Conservation (phyloP, 1,284 basidiomycete species). For the Fomitopsis palustris region DNA sequence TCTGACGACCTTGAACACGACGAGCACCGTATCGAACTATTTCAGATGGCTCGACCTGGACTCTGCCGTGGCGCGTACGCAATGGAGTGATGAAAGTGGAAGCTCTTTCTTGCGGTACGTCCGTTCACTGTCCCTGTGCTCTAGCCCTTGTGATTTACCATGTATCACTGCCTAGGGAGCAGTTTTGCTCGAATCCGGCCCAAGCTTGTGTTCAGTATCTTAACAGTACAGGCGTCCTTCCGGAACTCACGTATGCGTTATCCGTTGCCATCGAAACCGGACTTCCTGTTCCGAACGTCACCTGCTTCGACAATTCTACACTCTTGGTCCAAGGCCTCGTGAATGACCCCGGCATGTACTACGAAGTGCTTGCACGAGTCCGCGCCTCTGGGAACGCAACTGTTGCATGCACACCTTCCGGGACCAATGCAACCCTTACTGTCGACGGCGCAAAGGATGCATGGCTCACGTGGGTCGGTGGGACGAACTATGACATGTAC, state of each 20-base stretch:
- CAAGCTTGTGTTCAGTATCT: constrained; percentile 58
- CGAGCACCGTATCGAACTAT: constrained; percentile 44
- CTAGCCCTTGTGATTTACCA: background rate
- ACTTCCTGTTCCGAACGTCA: constrained; percentile 54
- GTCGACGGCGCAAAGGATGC: constrained; percentile 44
- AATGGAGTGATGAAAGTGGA: constrained; percentile 50
- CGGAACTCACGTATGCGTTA: constrained; percentile 49
- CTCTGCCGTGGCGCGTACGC: constrained; percentile 49
- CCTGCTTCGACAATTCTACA: constrained; percentile 55
- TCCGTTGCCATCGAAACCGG: constrained; percentile 42
- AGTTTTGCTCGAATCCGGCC: constrained; percentile 66
- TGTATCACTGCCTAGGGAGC: constrained; percentile 39
- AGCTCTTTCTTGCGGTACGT: constrained; percentile 44
- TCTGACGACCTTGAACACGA: constrained; percentile 44
- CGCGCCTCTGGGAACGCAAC: constrained; percentile 19
- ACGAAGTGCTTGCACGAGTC: constrained; percentile 59
- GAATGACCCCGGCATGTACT: constrained; percentile 57
- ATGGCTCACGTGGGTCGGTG: constrained; percentile 68
- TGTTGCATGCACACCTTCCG: constrained; percentile 32
- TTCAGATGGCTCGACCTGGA: constrained; percentile 70
- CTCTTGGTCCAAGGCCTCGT: constrained; percentile 55
- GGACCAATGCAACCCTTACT: constrained; percentile 51
- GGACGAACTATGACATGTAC: constrained; percentile 61
- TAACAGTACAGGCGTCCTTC: constrained; percentile 35
- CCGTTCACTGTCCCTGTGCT: no score